phyloP scores from a whole-genome alignment of 75 land plant species.

The Cunninghamia lanceolata region DNA sequence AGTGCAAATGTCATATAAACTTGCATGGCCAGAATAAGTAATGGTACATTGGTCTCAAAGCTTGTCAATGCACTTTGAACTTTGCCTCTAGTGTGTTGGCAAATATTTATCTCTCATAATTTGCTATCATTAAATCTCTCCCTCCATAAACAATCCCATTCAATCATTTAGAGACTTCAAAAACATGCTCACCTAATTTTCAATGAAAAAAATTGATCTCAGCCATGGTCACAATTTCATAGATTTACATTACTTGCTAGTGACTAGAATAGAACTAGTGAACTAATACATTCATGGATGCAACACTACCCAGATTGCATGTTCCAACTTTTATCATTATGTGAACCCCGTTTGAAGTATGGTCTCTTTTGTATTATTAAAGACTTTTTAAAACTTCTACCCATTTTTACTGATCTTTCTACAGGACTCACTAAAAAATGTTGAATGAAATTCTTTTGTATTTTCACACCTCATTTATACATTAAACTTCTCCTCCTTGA shows the following conservation, averaged over 20 bases:
- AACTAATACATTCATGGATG: not conserved
- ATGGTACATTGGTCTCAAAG: not conserved
- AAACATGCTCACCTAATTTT: not conserved
- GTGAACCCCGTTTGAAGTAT: too few species aligned
- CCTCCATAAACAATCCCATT: not conserved
- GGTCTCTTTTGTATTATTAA: not conserved
- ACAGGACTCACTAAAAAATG: too few species aligned
- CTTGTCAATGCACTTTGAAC: not conserved
- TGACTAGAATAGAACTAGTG: not conserved
- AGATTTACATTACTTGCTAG: not conserved
- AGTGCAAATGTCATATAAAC: not conserved
- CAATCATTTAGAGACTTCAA: not conserved
- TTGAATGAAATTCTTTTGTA: too few species aligned
- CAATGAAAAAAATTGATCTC: not conserved
- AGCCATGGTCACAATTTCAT: not conserved
- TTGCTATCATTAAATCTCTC: not conserved
- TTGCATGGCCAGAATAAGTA: not conserved
- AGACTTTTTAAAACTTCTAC: too few species aligned
- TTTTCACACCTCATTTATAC: not conserved
- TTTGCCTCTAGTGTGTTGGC: not conserved
- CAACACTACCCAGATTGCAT: not conserved
- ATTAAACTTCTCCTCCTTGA: too few species aligned
- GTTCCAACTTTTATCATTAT: not conserved
- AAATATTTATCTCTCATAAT: not conserved
- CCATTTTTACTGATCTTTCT: too few species aligned